Evolutionary conservation across 257 asterid species (phyloP), one percentile per base, ranked within the genome.

Genomic region (Nicotiana tabacum): DNA sequence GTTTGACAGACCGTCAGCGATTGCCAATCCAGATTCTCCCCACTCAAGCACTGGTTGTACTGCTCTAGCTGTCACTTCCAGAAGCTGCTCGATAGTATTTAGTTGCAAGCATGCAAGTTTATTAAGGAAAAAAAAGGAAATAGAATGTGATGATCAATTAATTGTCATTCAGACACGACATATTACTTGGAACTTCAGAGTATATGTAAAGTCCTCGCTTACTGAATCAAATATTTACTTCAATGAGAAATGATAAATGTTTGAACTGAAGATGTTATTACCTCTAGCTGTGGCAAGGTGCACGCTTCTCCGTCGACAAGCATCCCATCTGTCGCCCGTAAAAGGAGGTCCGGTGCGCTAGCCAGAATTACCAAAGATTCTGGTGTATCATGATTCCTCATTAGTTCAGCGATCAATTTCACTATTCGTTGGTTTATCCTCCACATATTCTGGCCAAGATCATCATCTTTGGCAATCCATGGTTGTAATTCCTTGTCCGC

Each of bases 301-400:
- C 98, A 96, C 77, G 99, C 99, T 94, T 94, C 99, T 76, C 98
- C 99, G 84, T 96, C 99, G 24, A 96, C 98, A 64, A 96, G 98
- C 97, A 96, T 91, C 66, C 99, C 99, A 30, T 94, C 99, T 18
- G 99, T 96, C 81, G 98, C 99, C 77, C 98, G 98, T 43, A 94
- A 91, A 82, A 96, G 97, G 77, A 96, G 98, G 83, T 96, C 98
- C 4, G 99, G 92, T 32, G 99, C 98, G 5, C 97, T 90, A 15
- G 98, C 89, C 62, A 96, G 86, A 85, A 96, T 91, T 39, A 93
- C 96, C 88, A 96, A 87, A 2, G 98, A 91, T 89, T 96, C 99
- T 17, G 94, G 96, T 61, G 90, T 89, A 76, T 93, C 98, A 16
- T 96, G 97, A 87, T 92, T 96, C 87, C 98, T 91, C 98, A 96